Conservation (phyloP, 768 basidiomycete genomes). For the Suillus weaverae region DNA sequence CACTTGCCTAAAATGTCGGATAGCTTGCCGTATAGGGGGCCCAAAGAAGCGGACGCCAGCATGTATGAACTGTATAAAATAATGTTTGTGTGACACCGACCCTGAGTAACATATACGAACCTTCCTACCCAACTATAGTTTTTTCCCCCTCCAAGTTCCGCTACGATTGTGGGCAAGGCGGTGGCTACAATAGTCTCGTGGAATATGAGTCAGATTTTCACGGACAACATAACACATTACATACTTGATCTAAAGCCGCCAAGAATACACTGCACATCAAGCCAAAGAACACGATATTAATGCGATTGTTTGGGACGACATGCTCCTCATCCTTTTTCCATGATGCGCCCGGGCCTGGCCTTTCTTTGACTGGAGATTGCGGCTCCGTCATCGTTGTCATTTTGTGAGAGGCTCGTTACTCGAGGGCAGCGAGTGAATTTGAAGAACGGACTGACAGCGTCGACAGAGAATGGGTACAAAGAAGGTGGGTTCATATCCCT, state of each 20-base stretch:
- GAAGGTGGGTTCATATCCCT: background rate
- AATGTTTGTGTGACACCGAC: background rate
- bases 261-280: slow-evolving; percentile 45
- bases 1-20: slow-evolving; percentile 39
- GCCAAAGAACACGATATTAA: slow-evolving; percentile 43
- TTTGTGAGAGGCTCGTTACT: background rate
- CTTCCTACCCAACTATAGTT: slow-evolving; percentile 54
- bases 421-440: background rate
- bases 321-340: slow-evolving; percentile 44
- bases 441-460: background rate
- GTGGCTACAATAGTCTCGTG: slow-evolving; percentile 46
- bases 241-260: slow-evolving; percentile 50
- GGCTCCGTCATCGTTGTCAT: slow-evolving; percentile 3
- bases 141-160: slow-evolving; percentile 43
- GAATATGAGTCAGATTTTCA: background rate
- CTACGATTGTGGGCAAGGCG: slow-evolving; percentile 51
- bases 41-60: slow-evolving; percentile 41
- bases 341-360: slow-evolving; percentile 34
- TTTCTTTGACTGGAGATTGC: slow-evolving; percentile 2
- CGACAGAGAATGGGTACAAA: background rate
- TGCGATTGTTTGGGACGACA: slow-evolving; percentile 42
- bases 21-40: slow-evolving; percentile 48
- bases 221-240: background rate
- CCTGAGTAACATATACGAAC: slow-evolving; percentile 20
- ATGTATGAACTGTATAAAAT: slow-evolving; percentile 41